Evolutionary conservation across 2,329 filamentous ascomycete species (phyloP), one percentile per base, ranked within the genome.

Genomic region (Fusarium vanettenii): DNA sequence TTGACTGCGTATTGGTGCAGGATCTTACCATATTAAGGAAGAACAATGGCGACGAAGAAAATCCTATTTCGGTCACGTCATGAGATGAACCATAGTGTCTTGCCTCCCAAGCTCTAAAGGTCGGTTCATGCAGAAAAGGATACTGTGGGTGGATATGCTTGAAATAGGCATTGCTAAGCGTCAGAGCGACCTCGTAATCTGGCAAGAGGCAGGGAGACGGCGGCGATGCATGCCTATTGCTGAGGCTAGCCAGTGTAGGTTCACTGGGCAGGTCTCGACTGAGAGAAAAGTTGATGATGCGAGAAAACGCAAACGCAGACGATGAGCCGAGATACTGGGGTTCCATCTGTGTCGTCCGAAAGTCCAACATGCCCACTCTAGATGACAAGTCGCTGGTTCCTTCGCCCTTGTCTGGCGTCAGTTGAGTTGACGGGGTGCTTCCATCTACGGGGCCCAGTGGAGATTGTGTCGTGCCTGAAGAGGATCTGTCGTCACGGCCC

Each of bases 81-180:
- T 61, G 50, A 7, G 64, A 59, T 7, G 63, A 67, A 13, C 35
- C 65, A 2, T 77, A 41, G 11, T 80, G 76, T 14, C 73, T 62
- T 16, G 76, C 69, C 55, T 84, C 82, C 81, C 80, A 82, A 1
- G 27, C 13, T 5, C 70, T 62, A 56, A 83, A 82, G 0, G 82
- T 84, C 4, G 78, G 79, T 18, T 78, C 70, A 64, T 84, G 83
- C 2, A 84, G 71, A 60, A 84, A 84, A 0, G 82, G 82, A 56
- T 83, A 84, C 59, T 84, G 82, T 0, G 80, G 72, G 45, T 84
- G 82, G 13, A 84, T 81, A 25, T 83, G 82, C 35, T 81, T 71
- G 61, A 84, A 84, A 64, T 82, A 84, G 5, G 83, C 82, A 45
- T 78, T 64, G 43, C 76, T 78, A 2, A 79, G 63, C 39, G 35